These are phyloP conservation scores for Hansenula lynferdii DNA, from an alignment of 1,139 yeast species.

Conservation along the genomic window DNA sequence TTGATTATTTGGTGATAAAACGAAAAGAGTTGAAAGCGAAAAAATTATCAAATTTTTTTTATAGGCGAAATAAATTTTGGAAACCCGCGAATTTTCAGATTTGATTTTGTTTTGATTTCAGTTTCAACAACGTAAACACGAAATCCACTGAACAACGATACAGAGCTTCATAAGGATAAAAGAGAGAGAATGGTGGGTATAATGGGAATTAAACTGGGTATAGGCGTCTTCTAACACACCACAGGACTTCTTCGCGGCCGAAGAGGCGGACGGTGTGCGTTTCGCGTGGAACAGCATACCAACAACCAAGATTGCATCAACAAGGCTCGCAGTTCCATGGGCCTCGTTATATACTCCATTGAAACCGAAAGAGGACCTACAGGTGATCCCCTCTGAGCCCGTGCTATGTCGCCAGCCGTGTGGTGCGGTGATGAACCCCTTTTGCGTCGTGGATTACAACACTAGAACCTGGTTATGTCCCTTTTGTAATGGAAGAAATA, in stretches of 20 bases:
- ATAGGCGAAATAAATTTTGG: not conserved
- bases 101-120: not conserved
- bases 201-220: slow-evolving; percentile 5
- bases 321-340: slow-evolving; percentile 55
- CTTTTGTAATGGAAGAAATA: slow-evolving; percentile 52
- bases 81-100: not conserved
- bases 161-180: not conserved
- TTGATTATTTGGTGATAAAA: no score
- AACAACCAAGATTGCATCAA: slow-evolving; percentile 51
- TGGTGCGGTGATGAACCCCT: slow-evolving; percentile 58
- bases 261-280: slow-evolving; percentile 65
- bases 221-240: no score
- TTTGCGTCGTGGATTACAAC: slow-evolving; percentile 34
- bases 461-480: slow-evolving; percentile 60
- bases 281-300: slow-evolving; percentile 68
- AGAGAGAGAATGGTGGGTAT: slow-evolving; percentile 1
- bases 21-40: no score
- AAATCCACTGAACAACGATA: not conserved
- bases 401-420: slow-evolving; percentile 49
- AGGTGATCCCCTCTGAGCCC: slow-evolving; percentile 37
- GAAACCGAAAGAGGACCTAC: slow-evolving; percentile 42
- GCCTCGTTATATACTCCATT: slow-evolving; percentile 67
- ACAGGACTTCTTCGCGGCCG: slow-evolving; percentile 52
- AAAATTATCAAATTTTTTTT: no score
- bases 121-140: not conserved